phyloP scores from a whole-genome alignment of 2,329 filamentous ascomycete genomes.

The Microdochium trichocladiopsis region DNA sequence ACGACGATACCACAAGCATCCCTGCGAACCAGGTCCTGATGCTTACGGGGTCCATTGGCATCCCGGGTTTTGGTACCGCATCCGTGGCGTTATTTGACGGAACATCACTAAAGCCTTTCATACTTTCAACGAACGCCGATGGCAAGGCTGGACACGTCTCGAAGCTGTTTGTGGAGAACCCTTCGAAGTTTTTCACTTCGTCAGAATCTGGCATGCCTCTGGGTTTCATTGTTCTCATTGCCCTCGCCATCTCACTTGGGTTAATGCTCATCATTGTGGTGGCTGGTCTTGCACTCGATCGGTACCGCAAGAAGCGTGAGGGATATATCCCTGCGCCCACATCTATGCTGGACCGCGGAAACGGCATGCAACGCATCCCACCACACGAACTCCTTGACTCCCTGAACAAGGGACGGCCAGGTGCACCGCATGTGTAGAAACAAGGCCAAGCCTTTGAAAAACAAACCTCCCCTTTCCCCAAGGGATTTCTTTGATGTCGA shows the following conservation, averaged over 20 bases:
- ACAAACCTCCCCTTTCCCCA: neutral
- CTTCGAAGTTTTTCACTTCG: constrained; percentile 61
- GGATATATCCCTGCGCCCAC: constrained; percentile 75
- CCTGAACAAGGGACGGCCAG: constrained; percentile 38
- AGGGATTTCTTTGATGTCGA: neutral
- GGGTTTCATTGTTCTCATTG: constrained; percentile 75
- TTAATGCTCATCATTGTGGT: constrained; percentile 73
- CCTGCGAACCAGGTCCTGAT: constrained; percentile 65
- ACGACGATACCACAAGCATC: constrained; percentile 58
- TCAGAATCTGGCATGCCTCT: constrained; percentile 55
- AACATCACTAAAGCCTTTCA: constrained; percentile 68
- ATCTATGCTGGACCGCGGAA: constrained; percentile 52
- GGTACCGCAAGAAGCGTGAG: constrained; percentile 67
- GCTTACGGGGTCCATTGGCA: constrained; percentile 73
- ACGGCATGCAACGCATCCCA: constrained; percentile 52
- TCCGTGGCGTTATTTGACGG: constrained; percentile 89
- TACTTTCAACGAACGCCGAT: constrained; percentile 64
- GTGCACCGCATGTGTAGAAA: constrained; percentile 40
- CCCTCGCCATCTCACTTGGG: constrained; percentile 69
- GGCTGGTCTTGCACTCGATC: constrained; percentile 67
- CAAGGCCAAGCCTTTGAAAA: constrained; percentile 10
- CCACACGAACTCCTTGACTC: constrained; percentile 53
- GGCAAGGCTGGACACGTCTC: constrained; percentile 67
- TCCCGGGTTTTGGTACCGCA: constrained; percentile 70
- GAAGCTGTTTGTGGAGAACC: constrained; percentile 75